Evolutionary conservation across 805 yeast species (phyloP).

Genomic region (Kregervanrija fluxuum): DNA sequence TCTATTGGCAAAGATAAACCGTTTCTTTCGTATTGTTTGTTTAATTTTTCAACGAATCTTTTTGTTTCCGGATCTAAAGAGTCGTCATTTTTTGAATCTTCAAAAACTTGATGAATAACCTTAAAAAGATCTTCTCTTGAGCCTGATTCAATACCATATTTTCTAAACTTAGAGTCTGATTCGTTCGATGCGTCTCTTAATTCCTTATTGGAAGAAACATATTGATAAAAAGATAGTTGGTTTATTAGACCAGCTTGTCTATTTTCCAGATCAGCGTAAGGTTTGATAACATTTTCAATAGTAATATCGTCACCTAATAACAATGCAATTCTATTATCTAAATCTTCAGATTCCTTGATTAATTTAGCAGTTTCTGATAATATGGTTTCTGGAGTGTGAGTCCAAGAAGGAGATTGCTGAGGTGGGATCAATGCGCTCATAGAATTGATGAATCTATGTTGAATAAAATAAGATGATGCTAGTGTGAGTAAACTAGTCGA

Average conservation of each 20-base stretch:
- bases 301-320: constrained; percentile 36
- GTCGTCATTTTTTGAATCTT: constrained; percentile 26
- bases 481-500: constrained; percentile 9
- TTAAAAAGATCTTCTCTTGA: constrained; percentile 60
- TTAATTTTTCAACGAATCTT: constrained; percentile 49
- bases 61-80: constrained; percentile 45
- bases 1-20: constrained; percentile 60
- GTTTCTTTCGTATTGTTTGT: constrained; percentile 52
- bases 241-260: constrained; percentile 35
- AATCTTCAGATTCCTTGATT: constrained; percentile 33
- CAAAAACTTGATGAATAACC: constrained; percentile 47
- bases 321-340: constrained; percentile 50
- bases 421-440: constrained; percentile 8
- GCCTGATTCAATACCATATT: constrained; percentile 55
- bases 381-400: constrained; percentile 46
- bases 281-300: constrained; percentile 48
- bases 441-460: constrained; percentile 2
- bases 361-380: constrained; percentile 34
- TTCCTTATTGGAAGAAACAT: constrained; percentile 58
- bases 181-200: constrained; percentile 64
- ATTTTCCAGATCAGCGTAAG: constrained; percentile 47
- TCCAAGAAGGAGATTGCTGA: constrained; percentile 49
- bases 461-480: constrained; percentile 5
- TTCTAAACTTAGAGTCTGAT: constrained; percentile 51
- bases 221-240: constrained; percentile 61